Conservation (phyloP, 768 basidiomycete species). For the Tricholoma hemisulphureum region DNA sequence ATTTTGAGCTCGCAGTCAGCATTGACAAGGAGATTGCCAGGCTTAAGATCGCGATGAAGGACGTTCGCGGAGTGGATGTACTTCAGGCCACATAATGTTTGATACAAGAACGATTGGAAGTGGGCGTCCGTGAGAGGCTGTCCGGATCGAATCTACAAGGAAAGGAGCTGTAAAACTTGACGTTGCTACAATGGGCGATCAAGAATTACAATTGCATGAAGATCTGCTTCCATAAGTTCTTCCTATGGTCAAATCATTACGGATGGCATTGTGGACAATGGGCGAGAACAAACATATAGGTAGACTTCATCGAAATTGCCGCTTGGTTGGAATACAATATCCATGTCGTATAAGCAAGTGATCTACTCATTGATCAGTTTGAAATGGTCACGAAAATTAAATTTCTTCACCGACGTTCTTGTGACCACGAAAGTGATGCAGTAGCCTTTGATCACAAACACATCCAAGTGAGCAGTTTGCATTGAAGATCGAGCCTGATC, state of each 20-base stretch:
- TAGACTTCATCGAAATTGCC: constrained; percentile 97
- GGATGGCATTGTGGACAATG: background rate
- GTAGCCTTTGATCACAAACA: constrained; percentile 48
- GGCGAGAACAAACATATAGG: constrained; percentile 62
- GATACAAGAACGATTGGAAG: constrained; percentile 96
- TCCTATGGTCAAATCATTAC: constrained; percentile 52
- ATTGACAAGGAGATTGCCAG: constrained; percentile 93
- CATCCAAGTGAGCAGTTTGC: constrained; percentile 6
- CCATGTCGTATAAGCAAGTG: constrained; percentile 97
- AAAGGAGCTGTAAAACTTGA: background rate
- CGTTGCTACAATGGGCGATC: background rate
- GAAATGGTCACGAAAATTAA: background rate
- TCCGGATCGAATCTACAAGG: constrained; percentile 75
- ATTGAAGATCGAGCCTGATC: background rate
- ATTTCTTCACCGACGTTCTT: constrained; percentile 78
- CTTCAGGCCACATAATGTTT: constrained; percentile 96
- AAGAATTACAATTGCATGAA: constrained; percentile 87
- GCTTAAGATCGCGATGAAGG: constrained; percentile 94
- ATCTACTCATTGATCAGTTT: constrained; percentile 52
- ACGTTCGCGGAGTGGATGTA: constrained; percentile 98
- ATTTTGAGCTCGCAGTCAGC: constrained; percentile 99
- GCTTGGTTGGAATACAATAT: constrained; percentile 89
- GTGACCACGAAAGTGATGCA: constrained; percentile 98
- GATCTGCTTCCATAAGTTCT: constrained; percentile 99
- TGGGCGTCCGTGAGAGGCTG: constrained; percentile 89